Evolutionary conservation across 371 early-diverging fungal genomes (phyloP), one percentile per base, ranked within the genome.

Genomic region (Apophysomyces variabilis): DNA sequence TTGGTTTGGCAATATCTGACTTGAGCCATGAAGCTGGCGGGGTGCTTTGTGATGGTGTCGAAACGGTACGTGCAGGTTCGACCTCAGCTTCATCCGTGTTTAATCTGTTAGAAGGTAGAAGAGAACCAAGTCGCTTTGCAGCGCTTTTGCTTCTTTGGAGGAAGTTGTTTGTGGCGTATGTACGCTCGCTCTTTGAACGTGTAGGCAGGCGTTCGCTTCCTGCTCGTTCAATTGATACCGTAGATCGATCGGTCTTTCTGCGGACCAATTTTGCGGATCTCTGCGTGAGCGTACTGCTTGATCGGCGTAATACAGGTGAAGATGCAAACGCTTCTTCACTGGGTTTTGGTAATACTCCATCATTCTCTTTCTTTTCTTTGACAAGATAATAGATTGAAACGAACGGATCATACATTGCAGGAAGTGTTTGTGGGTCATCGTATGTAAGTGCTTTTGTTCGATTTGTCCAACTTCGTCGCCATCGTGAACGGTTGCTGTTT

Each of bases 311-410:
- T 9, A 46, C 47, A 13, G 69, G 69, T 7, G 50, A 56, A 12
- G 69, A 4, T 1, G 54, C n/a, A 21, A 50, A 50, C 7, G 54
- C 21, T 21, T 50, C 54, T 50, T 50, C 54, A 65, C 39, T 70
- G 39, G 26, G 66, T 60, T 26, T 74, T 65, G 8, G 67, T 66
- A 37, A 36, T 50, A 13, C 68, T 68, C 1, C 65, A 14, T 81
- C 78, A 2, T 73, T 66, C 35, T 79, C 80, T 60, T 72, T 74
- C 54, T 76, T 85, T 76, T 96, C 96, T 61, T 85, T 85, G 21
- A 95, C 95, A 39, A 96, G 84, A 66, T 92, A 91, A 66, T 96
- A 96, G 21, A 96, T 91, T 63, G 93, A 93, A 8, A 94, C 82
- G 37, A 93, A 70, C 3, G 95, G 95, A 66, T 87, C 85, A 18